Conservation (phyloP, 164 flowering plant genomes). For the Nymphaea colorata region DNA sequence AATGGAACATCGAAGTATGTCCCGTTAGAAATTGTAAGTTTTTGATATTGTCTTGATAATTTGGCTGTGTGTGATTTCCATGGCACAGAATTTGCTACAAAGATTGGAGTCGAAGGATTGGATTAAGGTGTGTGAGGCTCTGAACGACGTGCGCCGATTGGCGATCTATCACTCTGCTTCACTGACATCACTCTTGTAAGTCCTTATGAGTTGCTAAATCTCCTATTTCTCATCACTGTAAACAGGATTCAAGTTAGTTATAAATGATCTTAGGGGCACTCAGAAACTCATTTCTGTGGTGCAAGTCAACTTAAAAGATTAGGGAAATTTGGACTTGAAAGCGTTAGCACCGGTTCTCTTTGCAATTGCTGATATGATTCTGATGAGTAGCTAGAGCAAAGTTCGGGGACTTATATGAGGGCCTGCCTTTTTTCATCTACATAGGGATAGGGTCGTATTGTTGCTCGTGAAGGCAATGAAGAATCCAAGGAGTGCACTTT, state of each 20-base stretch:
- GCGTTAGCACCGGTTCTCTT: too few species aligned
- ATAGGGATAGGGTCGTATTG: slow-evolving; percentile 57
- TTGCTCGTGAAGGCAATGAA: slow-evolving; percentile 76
- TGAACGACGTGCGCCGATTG: slow-evolving; percentile 57
- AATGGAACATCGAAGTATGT: background rate
- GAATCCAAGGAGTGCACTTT: slow-evolving; percentile 89
- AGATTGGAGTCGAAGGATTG: slow-evolving; percentile 77
- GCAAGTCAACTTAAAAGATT: background rate
- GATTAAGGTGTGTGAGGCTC: slow-evolving; percentile 63
- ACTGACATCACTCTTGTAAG: slow-evolving; percentile 63
- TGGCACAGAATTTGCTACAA: slow-evolving; percentile 44
- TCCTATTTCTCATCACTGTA: background rate
- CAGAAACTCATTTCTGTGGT: background rate
- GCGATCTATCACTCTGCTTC: slow-evolving; percentile 50
- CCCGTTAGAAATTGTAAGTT: background rate
- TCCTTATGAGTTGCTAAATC: background rate
- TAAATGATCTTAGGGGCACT: background rate
- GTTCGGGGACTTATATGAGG: background rate
- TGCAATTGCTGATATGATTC: background rate
- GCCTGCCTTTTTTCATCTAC: background rate
- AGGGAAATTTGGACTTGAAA: too few species aligned
- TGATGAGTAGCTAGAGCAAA: background rate
- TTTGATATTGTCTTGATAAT: background rate
- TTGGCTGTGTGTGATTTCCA: background rate
- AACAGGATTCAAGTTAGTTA: background rate